Conservation (phyloP, 768 basidiomycete genomes). For the Suillus weaverae region DNA sequence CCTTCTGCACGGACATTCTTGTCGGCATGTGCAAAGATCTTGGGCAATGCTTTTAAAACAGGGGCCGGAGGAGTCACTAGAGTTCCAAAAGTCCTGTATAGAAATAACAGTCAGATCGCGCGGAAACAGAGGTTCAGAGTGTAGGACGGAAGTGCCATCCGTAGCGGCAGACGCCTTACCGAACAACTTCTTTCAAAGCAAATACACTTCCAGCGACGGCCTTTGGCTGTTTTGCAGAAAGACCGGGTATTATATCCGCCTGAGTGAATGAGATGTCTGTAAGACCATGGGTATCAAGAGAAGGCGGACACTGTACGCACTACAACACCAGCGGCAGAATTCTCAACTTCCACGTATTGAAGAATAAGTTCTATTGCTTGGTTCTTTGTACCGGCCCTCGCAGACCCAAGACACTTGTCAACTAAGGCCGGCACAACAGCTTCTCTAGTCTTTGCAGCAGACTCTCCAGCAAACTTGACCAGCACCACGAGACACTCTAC, state of each 20-base stretch:
- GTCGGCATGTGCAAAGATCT: slow-evolving; percentile 93
- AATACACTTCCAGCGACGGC: slow-evolving; percentile 76
- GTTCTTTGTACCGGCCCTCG: slow-evolving; percentile 85
- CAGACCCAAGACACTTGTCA: slow-evolving; percentile 93
- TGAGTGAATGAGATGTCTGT: slow-evolving; percentile 37
- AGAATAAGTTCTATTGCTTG: slow-evolving; percentile 83
- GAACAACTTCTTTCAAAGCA: slow-evolving; percentile 80
- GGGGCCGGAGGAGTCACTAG: slow-evolving; percentile 72
- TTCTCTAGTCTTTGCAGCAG: slow-evolving; percentile 75
- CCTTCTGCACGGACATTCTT: slow-evolving; percentile 96
- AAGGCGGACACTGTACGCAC: slow-evolving; percentile 55
- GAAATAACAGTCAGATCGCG: slow-evolving; percentile 4
- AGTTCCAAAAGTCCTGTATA: slow-evolving; percentile 71
- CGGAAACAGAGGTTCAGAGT: not conserved
- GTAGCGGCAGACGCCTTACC: slow-evolving; percentile 48
- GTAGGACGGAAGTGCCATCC: not conserved
- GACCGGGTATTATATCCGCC: slow-evolving; percentile 80
- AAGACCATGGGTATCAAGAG: slow-evolving; percentile 21
- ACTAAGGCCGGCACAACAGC: slow-evolving; percentile 87
- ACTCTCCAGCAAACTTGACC: slow-evolving; percentile 91
- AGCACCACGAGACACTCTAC: slow-evolving; percentile 85
- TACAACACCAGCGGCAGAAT: slow-evolving; percentile 81
- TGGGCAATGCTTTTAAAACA: slow-evolving; percentile 84
- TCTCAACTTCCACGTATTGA: slow-evolving; percentile 94
- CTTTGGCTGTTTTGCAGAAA: slow-evolving; percentile 94